Evolutionary conservation across 2,329 filamentous ascomycete genomes (phyloP).

Genomic region (Colletotrichum euphorbiae): DNA sequence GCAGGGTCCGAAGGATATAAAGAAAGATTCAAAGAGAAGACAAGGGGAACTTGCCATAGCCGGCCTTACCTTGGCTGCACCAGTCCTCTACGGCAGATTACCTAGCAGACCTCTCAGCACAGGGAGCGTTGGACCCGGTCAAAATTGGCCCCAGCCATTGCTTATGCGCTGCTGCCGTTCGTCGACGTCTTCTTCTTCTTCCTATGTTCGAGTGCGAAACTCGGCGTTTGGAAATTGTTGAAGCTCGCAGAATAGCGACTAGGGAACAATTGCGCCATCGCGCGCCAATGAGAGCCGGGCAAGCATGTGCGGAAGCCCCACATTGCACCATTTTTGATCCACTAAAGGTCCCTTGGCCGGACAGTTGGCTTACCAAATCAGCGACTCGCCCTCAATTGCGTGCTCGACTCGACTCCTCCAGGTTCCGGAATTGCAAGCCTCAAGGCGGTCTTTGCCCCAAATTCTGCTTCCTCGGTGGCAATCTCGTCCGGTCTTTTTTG

Average conservation of each 20-base stretch:
- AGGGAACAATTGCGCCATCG: conserved; percentile 40
- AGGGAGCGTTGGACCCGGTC: neutral
- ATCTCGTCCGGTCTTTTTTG: conserved; percentile 13
- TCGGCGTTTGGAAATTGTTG: conserved; percentile 39
- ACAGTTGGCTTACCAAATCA: conserved; percentile 35
- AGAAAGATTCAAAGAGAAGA: conserved; percentile 16
- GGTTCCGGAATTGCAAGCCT: conserved; percentile 29
- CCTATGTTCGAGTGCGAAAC: conserved; percentile 36
- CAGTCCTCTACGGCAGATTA: conserved; percentile 21
- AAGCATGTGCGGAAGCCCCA: conserved; percentile 15
- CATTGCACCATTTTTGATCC: conserved; percentile 38
- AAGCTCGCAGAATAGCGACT: conserved; percentile 38
- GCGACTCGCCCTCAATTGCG: conserved; percentile 34
- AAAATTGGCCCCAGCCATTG: conserved; percentile 16
- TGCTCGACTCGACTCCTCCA: conserved; percentile 29
- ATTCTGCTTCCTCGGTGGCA: conserved; percentile 35
- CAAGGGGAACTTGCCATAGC: conserved; percentile 12
- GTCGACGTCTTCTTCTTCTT: conserved; percentile 1
- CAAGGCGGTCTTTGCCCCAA: conserved; percentile 23
- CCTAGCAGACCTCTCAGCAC: conserved; percentile 1
- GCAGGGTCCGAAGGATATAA: conserved; percentile 37
- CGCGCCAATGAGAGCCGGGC: conserved; percentile 26
- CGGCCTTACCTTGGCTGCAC: conserved; percentile 15
- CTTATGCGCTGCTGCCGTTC: conserved; percentile 16
- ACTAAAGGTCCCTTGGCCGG: conserved; percentile 27